A percentile compares a stretch with the other conserved stretches of the same genome.
These are phyloP conservation scores for Pythium guiyangense DNA, from an alignment of 352 stramenopile species.

Conservation along the genomic window DNA sequence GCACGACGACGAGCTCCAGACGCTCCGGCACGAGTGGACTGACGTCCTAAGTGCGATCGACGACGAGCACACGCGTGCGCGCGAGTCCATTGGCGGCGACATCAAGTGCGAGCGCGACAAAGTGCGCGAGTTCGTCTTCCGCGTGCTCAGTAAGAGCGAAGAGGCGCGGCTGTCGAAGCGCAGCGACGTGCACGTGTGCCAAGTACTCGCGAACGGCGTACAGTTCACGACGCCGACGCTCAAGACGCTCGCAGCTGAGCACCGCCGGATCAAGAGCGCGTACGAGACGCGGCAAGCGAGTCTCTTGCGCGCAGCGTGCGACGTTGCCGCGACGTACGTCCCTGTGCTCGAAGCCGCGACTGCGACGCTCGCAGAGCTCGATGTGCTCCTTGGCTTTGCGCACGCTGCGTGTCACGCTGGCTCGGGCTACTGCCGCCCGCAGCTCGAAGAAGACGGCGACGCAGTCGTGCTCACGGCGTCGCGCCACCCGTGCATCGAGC, in stretches of 20 bases:
- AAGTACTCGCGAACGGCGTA: conserved; percentile 96
- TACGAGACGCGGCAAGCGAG: conserved; percentile 91
- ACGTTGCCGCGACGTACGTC: conserved; percentile 95
- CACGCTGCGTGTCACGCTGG: conserved; percentile 92
- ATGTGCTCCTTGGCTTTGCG: conserved; percentile 94
- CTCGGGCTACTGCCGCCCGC: conserved; percentile 67
- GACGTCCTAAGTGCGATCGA: conserved; percentile 73
- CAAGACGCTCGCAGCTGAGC: conserved; percentile 79
- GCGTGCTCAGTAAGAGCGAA: conserved; percentile 92
- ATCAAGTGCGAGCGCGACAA: conserved; percentile 93
- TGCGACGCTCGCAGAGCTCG: conserved; percentile 87
- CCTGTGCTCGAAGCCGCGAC: conserved; percentile 93
- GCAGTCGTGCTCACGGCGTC: conserved; percentile 75
- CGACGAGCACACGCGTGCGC: conserved; percentile 61
- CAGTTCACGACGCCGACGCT: conserved; percentile 96
- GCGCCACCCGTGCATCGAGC: conserved; percentile 97
- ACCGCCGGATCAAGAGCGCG: conserved; percentile 80
- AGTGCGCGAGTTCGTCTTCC: conserved; percentile 91
- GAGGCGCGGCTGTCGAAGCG: conserved; percentile 88
- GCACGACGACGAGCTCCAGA: conserved; percentile 77
- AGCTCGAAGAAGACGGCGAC: conserved; percentile 50
- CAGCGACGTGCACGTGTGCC: conserved; percentile 88
- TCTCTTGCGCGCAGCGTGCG: conserved; percentile 91
- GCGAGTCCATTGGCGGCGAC: conserved; percentile 63
- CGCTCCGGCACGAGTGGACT: conserved; percentile 73